These are phyloP conservation scores for Orychophragmus violaceus DNA, from an alignment of 345 rosid genomes.

Conservation along the genomic window DNA sequence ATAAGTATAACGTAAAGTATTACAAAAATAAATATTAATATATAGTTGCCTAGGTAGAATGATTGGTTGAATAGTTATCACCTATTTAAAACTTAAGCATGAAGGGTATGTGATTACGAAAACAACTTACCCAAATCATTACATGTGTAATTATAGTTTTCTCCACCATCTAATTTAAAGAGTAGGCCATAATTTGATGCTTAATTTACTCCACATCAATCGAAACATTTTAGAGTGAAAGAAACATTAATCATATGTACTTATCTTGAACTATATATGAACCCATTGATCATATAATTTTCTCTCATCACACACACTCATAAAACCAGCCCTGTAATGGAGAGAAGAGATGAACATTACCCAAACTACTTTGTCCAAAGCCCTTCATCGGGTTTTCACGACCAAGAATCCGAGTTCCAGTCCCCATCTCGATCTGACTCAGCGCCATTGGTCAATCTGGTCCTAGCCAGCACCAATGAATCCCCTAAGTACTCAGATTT, in stretches of 20 bases:
- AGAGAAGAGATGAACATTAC: slow-evolving; percentile 41
- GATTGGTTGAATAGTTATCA: slow-evolving; percentile 14
- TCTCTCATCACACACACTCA: not conserved
- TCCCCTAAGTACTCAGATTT: slow-evolving; percentile 45
- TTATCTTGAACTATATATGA: slow-evolving; percentile 16
- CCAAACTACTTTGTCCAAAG: slow-evolving; percentile 65
- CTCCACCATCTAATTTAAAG: slow-evolving; percentile 7
- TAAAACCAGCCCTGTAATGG: slow-evolving; percentile 3
- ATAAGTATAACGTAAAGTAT: not conserved
- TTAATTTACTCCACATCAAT: slow-evolving; percentile 6
- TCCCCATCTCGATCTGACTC: slow-evolving; percentile 42
- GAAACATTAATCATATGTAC: not conserved
- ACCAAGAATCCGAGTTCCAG: slow-evolving; percentile 31
- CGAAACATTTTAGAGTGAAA: not conserved
- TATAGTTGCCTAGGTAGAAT: slow-evolving; percentile 3
- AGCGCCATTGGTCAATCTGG: slow-evolving; percentile 21
- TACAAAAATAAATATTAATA: not conserved
- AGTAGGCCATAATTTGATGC: slow-evolving; percentile 3
- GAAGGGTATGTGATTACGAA: slow-evolving; percentile 19
- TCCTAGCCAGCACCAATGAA: slow-evolving; percentile 27
- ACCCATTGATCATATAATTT: not conserved
- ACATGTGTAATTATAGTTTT: slow-evolving; percentile 28
- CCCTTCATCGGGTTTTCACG: slow-evolving; percentile 47
- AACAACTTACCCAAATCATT: slow-evolving; percentile 26
- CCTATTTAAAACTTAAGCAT: slow-evolving; percentile 18